Percentiles rank a stretch among this genome's conserved stretches.
Conservation (phyloP, 148 eudicot species). For the Pouteria glomerata region DNA sequence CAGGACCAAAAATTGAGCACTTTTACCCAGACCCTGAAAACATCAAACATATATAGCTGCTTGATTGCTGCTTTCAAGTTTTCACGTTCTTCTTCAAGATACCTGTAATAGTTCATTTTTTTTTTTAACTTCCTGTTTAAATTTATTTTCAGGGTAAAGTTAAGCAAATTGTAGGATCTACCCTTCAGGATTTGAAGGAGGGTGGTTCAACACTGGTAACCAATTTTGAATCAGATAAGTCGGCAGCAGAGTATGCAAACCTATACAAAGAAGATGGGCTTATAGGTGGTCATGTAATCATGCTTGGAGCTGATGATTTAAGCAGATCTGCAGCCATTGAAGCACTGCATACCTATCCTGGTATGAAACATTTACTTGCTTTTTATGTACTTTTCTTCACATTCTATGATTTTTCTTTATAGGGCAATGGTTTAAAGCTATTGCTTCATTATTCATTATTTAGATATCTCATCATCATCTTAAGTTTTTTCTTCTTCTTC, state of each 20-base stretch:
- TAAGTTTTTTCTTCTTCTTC: too few species aligned
- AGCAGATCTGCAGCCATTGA: slow-evolving; percentile 64
- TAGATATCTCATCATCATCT: too few species aligned
- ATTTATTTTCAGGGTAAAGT: slow-evolving; percentile 69
- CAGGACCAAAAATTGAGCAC: background rate
- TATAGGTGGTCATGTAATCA: slow-evolving; percentile 80
- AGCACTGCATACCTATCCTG: slow-evolving; percentile 78
- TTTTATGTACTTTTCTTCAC: background rate
- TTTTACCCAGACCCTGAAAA: too few species aligned
- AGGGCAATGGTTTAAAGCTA: too few species aligned
- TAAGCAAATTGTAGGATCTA: slow-evolving; percentile 93
- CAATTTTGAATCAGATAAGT: slow-evolving; percentile 82
- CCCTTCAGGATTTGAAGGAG: slow-evolving; percentile 62
- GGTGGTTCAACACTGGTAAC: slow-evolving; percentile 45
- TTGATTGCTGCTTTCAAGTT: background rate
- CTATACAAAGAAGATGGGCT: slow-evolving; percentile 75
- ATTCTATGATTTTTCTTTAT: background rate
- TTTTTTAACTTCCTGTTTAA: too few species aligned
- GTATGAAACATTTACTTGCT: slow-evolving; percentile 22
- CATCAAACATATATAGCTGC: too few species aligned
- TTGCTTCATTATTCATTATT: too few species aligned
- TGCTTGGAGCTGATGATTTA: slow-evolving; percentile 85
- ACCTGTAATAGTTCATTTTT: too few species aligned
- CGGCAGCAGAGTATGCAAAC: slow-evolving; percentile 75
- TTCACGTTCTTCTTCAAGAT: background rate